Conservation (phyloP, 129 eudicot genomes). For the Centaurea solstitialis region DNA sequence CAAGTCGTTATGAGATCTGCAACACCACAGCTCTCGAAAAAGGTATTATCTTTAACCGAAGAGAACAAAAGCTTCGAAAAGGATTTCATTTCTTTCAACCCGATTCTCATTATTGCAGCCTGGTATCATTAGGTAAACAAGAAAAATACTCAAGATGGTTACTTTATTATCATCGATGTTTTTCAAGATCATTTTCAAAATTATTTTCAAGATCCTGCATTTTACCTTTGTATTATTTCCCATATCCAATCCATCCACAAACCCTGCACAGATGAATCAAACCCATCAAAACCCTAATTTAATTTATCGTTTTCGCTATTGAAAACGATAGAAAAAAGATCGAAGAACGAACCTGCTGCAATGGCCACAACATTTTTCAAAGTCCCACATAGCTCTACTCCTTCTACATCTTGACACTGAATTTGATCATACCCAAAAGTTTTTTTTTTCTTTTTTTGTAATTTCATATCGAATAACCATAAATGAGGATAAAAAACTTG, state of each 20-base stretch:
- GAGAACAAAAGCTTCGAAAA: slow-evolving; percentile 90
- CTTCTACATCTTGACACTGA: slow-evolving; percentile 97
- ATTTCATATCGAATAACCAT: slow-evolving; percentile 7
- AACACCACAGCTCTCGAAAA: slow-evolving; percentile 98
- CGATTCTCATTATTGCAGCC: slow-evolving; percentile 99
- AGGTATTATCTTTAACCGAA: slow-evolving; percentile 87
- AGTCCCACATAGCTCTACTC: slow-evolving; percentile 97
- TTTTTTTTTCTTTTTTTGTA: background rate
- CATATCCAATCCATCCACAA: slow-evolving; percentile 98
- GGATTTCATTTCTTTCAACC: slow-evolving; percentile 96
- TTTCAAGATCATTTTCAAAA: background rate
- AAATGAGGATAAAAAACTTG: background rate
- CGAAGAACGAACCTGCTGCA: slow-evolving; percentile 77
- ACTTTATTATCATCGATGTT: background rate
- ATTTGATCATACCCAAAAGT: background rate
- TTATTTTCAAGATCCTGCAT: background rate
- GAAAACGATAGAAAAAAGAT: background rate
- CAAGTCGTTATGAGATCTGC: slow-evolving; percentile 99
- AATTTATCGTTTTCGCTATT: background rate
- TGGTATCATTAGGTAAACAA: slow-evolving; percentile 22
- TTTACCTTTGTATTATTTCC: slow-evolving; percentile 96
- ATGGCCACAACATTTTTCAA: slow-evolving; percentile 94
- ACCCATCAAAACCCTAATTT: background rate
- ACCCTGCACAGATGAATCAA: slow-evolving; percentile 49
- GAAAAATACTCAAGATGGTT: slow-evolving; percentile 18